Conservation (phyloP, 1,139 yeast genomes). For the Diutina rugosa region DNA sequence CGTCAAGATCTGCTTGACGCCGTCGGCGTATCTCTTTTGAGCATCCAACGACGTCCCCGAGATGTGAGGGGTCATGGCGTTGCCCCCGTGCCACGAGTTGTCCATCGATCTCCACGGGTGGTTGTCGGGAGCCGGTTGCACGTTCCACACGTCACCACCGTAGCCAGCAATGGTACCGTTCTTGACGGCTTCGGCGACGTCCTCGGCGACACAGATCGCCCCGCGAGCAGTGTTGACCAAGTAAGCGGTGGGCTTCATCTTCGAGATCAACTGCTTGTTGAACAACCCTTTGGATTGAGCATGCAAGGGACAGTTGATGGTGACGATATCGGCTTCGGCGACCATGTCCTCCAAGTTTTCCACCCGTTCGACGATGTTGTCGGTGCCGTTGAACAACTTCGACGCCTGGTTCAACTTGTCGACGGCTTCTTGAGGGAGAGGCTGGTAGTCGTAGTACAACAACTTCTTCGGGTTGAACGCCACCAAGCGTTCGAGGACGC, state of each 20-base stretch:
- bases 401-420: slow-evolving; percentile 33
- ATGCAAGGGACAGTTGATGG: slow-evolving; percentile 71
- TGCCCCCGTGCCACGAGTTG: slow-evolving; percentile 54
- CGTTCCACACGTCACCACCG: slow-evolving; percentile 80
- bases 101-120: slow-evolving; percentile 70
- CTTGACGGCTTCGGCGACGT: slow-evolving; percentile 60
- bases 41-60: slow-evolving; percentile 77
- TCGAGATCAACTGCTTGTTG: slow-evolving; percentile 52
- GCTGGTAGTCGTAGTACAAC: slow-evolving; percentile 67
- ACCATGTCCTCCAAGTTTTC: slow-evolving; percentile 57
- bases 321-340: slow-evolving; percentile 56
- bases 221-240: slow-evolving; percentile 80
- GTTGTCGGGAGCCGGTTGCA: slow-evolving; percentile 66
- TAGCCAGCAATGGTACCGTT: slow-evolving; percentile 65
- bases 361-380: slow-evolving; percentile 41
- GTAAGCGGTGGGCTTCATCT: slow-evolving; percentile 69
- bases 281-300: slow-evolving; percentile 55
- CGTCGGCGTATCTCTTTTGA: slow-evolving; percentile 59
- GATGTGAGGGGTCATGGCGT: slow-evolving; percentile 79
- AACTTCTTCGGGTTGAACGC: slow-evolving; percentile 69
- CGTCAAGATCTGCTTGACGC: slow-evolving; percentile 52
- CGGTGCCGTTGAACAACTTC: slow-evolving; percentile 24
- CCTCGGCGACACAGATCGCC: slow-evolving; percentile 62
- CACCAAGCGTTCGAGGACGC: slow-evolving; percentile 58
- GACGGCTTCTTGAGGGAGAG: slow-evolving; percentile 37